A percentile compares a stretch with the other conserved stretches of the same genome.
These are phyloP conservation scores for Castanospermum australe DNA, from an alignment of 306 rosid species.

Conservation along the genomic window DNA sequence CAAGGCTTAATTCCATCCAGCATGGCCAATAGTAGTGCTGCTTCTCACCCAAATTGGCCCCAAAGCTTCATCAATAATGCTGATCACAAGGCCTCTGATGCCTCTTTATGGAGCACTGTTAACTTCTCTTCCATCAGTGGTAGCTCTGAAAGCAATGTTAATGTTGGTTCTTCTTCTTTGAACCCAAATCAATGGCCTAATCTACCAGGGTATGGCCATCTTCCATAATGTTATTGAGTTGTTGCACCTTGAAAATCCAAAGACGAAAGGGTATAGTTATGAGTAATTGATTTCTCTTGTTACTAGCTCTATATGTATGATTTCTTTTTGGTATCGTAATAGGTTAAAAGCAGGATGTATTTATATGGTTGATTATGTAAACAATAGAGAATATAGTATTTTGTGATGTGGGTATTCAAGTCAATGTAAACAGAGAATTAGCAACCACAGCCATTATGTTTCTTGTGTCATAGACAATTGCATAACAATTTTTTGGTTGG, in stretches of 20 bases:
- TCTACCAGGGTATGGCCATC: constrained; percentile 31
- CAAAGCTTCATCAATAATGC: constrained; percentile 28
- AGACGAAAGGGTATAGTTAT: not conserved
- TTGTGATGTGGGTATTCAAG: constrained; percentile 16
- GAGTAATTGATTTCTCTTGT: not conserved
- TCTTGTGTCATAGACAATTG: not conserved
- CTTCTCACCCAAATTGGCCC: constrained; percentile 16
- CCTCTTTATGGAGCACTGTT: constrained; percentile 41
- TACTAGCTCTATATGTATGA: not conserved
- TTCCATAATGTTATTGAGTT: constrained; percentile 18
- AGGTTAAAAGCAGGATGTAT: not conserved
- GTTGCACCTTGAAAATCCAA: not conserved
- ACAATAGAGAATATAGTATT: not conserved
- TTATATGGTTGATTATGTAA: not conserved
- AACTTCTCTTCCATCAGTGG: constrained; percentile 16
- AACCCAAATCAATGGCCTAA: constrained; percentile 41
- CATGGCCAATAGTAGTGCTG: not conserved
- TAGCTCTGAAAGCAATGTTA: constrained; percentile 20
- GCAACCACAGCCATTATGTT: not conserved
- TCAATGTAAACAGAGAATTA: constrained; percentile 19
- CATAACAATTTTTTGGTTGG: constrained; percentile 5
- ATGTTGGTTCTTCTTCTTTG: constrained; percentile 29
- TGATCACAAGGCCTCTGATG: not conserved
- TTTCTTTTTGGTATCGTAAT: not conserved
- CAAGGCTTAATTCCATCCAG: constrained; percentile 14